Evolutionary conservation across 805 yeast genomes (phyloP).

Genomic region (Ogataea degrootiae): DNA sequence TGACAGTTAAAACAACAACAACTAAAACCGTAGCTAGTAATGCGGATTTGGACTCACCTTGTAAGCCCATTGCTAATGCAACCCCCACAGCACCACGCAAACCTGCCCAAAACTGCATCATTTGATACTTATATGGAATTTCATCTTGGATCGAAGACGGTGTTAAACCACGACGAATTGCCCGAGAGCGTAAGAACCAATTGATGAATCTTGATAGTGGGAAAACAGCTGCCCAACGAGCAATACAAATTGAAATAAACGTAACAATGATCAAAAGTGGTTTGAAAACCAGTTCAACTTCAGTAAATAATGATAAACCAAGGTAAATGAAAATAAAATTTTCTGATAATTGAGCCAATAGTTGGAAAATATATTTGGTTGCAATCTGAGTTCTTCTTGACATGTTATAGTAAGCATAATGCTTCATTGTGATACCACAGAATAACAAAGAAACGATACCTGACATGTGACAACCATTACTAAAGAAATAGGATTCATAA

Average conservation of each 20-base stretch:
- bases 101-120: constrained; percentile 99
- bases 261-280: constrained; percentile 90
- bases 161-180: constrained; percentile 41
- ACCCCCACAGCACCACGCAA: constrained; percentile 99
- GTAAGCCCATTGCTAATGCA: constrained; percentile 95
- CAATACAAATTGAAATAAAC: constrained; percentile 83
- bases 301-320: constrained; percentile 92
- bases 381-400: constrained; percentile 96
- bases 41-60: constrained; percentile 87
- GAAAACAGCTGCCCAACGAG: constrained; percentile 97
- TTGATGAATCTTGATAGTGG: constrained; percentile 84
- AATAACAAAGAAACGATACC: constrained; percentile 93
- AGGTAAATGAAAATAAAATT: constrained; percentile 94
- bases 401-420: constrained; percentile 97
- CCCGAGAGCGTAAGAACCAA: constrained; percentile 63
- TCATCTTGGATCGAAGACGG: constrained; percentile 60
- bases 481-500: constrained; percentile 93
- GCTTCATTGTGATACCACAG: constrained; percentile 95
- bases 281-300: constrained; percentile 90
- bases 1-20: constrained; percentile 93
- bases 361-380: constrained; percentile 88
- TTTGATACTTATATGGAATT: constrained; percentile 91
- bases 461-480: constrained; percentile 99
- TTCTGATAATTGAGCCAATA: constrained; percentile 91
- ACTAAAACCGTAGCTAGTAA: constrained; percentile 92